Evolutionary conservation across 257 asterid genomes (phyloP), one percentile per base, ranked within the genome.

Genomic region (Solanum lycopersicoides): DNA sequence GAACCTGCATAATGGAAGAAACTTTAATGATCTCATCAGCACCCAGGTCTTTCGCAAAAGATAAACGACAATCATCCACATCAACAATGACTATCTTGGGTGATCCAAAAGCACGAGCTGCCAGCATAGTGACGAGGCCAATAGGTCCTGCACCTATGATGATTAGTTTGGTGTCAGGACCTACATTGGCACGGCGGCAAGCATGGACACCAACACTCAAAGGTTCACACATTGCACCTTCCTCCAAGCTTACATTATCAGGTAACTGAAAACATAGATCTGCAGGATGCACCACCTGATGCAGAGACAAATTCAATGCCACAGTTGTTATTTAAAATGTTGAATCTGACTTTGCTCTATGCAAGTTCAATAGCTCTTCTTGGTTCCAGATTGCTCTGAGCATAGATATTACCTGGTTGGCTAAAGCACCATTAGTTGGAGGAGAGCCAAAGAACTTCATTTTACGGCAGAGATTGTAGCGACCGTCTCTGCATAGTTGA

Each of bases 151-250:
- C 98, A 80, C 98, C 99, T 92, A 94, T 93, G 89, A 95, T 96
- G 95, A 96, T 77, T 73, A 95, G 96, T 74, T 91, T 92, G 9
- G 97, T 93, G 91, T 93, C 97, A 0, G 97, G 98, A 23, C 98
- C 97, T 84, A 96, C 92, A 86, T 90, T 88, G 44, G 98, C 98
- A 68, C 98, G 98, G 0, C 95, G 91, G 86, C 99, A 96, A 25
- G 99, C 99, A 85, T 96, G 95, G 68, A 96, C 93, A 42, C 97
- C 98, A 41, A 96, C 99, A 88, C 98, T 95, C 90, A 96, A 85
- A 44, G 98, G 98, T 94, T 96, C 98, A 60, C 97, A 95, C 98
- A 96, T 91, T 44, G 98, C 98, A 42, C 99, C 98, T 89, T 96
- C 99, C 92, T 96, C 99, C 92, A 96, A 91, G 87, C 97, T 96